Evolutionary conservation across 306 rosid species (phyloP).

Genomic region (Acacia crassicarpa): DNA sequence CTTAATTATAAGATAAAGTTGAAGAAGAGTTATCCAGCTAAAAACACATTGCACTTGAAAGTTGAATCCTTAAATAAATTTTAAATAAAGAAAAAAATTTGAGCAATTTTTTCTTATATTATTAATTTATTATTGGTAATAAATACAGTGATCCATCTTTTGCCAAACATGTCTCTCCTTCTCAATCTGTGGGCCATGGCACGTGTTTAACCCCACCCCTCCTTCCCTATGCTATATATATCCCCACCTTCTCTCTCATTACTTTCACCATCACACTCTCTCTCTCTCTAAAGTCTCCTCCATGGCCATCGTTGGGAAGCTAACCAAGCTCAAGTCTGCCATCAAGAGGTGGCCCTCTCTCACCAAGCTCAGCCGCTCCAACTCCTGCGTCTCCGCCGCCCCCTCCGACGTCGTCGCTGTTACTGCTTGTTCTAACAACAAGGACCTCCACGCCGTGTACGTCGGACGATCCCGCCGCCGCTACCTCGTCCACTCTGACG

Average conservation of each 20-base stretch:
- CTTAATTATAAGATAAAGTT: too few species aligned
- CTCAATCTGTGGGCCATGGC: slow-evolving; percentile 78
- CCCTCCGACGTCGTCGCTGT: background rate
- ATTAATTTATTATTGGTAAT: too few species aligned
- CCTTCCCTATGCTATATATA: background rate
- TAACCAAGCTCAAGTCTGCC: slow-evolving; percentile 84
- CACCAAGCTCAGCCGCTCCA: slow-evolving; percentile 61
- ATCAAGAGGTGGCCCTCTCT: slow-evolving; percentile 80
- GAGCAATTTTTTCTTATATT: too few species aligned
- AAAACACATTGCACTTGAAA: too few species aligned
- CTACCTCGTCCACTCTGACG: slow-evolving; percentile 64
- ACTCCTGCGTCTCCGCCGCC: slow-evolving; percentile 34
- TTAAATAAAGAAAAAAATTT: too few species aligned
- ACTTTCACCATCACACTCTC: background rate
- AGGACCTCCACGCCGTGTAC: slow-evolving; percentile 50
- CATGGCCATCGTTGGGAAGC: slow-evolving; percentile 77
- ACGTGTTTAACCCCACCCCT: slow-evolving; percentile 27
- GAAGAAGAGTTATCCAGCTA: too few species aligned
- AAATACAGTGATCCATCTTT: background rate
- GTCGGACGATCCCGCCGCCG: slow-evolving; percentile 75
- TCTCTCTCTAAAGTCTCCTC: slow-evolving; percentile 11
- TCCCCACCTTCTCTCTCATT: slow-evolving; percentile 1
- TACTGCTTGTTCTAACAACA: background rate
- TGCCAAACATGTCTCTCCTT: background rate
- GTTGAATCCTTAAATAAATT: too few species aligned